Conservation (phyloP, 139 green algal genomes). For the Coelastrella sp. region DNA sequence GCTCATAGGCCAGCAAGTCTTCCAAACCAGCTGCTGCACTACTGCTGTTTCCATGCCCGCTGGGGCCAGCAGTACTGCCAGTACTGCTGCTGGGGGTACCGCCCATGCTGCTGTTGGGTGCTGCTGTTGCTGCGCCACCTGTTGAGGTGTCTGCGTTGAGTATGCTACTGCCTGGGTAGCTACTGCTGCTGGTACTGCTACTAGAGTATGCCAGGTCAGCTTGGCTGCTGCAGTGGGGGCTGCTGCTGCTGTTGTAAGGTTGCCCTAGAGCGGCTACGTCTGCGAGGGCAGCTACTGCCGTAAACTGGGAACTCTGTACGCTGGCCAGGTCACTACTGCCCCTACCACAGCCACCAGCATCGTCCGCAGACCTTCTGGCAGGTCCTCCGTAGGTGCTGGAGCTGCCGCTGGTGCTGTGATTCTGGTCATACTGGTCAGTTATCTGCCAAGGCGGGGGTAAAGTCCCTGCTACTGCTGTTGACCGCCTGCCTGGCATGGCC, state of each 20-base stretch:
- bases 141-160: not conserved
- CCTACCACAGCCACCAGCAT: not conserved
- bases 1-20: conserved; percentile 44
- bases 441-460: conserved; percentile 4
- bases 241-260: no score
- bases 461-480: conserved; percentile 12
- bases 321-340: not conserved
- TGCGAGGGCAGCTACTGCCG: not conserved
- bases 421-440: not conserved
- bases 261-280: no score
- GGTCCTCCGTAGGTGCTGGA: not conserved
- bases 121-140: conserved; percentile 23
- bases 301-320: not conserved
- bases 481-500: not conserved
- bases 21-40: not conserved
- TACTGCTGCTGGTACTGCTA: not conserved
- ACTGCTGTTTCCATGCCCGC: not conserved
- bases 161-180: not conserved
- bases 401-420: not conserved
- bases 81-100: not conserved
- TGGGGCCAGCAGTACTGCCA: conserved; percentile 1
- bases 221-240: not conserved
- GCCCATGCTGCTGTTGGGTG: conserved; percentile 21
- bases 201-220: not conserved
- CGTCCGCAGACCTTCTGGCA: not conserved